Base-by-base conservation (phyloP, 495 filamentous ascomycete species). In the Venustampulla echinocandica region DNA sequence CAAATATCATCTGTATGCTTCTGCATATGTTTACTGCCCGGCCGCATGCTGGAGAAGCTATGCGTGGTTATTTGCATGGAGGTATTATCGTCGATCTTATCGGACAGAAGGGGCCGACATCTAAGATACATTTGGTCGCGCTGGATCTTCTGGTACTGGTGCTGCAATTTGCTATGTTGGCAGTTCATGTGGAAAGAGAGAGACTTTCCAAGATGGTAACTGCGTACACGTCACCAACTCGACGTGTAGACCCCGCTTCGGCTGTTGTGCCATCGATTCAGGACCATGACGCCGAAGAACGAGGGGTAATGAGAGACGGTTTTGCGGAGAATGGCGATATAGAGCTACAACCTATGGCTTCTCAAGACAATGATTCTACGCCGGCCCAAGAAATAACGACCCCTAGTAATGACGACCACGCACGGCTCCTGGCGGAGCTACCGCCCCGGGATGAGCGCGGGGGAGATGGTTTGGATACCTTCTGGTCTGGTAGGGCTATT, bases 51-150 rank as follows among this genome's bases (percentile, higher is more conserved):
- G 77, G 80, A 45, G 87, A 94, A 64, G 75, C 79, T 25, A 81
- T 81, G 19, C 72, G 87, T 39, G 85, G 82, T 5, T 92, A 93
- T 59, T 69, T 92, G 1, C 86, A 94, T 59, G 89, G 89, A 17
- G 86, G 89, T 6, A 60, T 94, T 24, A 72, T 92, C 33, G 80
- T 94, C 49, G 84, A 95, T 62, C 90, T 95, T 58, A 80, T 95
- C 46, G 89, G 89, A 7, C 86, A 93, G 67, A 77, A 77, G 58
- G 80, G 80, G 21, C 85, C 88, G 5, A 75, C 79, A 0, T 77
- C 82, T 32, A 79, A 76, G 50, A 61, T 81, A 10, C 69, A 76
- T 30, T 71, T 90, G 20, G 56, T 87, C 5, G 49, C 66, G 2
- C 66, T 87, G 36, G 88, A 95, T 59, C 18, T 80, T 18, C 49